These are phyloP conservation scores for Tilletia indica DNA, from an alignment of 1,284 basidiomycete genomes.

Conservation along the genomic window DNA sequence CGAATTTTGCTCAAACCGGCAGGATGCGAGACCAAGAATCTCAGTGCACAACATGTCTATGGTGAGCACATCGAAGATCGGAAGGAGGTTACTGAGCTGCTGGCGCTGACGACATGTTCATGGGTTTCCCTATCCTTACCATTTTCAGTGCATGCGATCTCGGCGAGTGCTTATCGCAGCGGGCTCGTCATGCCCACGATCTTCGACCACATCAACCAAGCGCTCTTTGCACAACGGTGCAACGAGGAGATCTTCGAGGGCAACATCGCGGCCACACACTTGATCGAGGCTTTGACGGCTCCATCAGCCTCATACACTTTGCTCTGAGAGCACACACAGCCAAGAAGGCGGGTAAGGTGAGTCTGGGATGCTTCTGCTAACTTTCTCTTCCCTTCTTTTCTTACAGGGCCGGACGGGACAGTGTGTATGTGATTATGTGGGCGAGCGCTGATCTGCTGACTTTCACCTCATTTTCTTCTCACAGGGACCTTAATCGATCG, in stretches of 20 bases:
- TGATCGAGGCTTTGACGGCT: constrained; percentile 31
- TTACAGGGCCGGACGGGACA: too few relatives aligned
- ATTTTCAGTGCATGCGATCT: not conserved
- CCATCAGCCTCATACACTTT: constrained; percentile 21
- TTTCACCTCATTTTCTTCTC: too few relatives aligned
- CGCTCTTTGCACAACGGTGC: not conserved
- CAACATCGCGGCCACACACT: not conserved
- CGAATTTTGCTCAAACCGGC: not conserved
- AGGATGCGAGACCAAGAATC: too few relatives aligned
- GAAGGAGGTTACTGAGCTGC: not conserved
- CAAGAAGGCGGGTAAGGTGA: too few relatives aligned
- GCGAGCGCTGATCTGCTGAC: too few relatives aligned
- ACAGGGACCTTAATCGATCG: too few relatives aligned
- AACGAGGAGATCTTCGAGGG: constrained; percentile 14
- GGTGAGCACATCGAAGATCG: not conserved
- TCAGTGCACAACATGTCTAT: not conserved
- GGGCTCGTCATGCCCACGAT: not conserved
- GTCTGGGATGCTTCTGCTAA: too few relatives aligned
- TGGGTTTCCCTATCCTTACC: not conserved
- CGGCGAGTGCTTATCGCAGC: not conserved
- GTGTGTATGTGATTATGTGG: too few relatives aligned
- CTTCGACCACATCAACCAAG: not conserved
- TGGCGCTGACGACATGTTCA: not conserved
- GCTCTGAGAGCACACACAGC: constrained; percentile 28
- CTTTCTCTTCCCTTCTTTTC: too few relatives aligned